Evolutionary conservation across 2,329 filamentous ascomycete species (phyloP).

Genomic region (Aspergillus piperis): DNA sequence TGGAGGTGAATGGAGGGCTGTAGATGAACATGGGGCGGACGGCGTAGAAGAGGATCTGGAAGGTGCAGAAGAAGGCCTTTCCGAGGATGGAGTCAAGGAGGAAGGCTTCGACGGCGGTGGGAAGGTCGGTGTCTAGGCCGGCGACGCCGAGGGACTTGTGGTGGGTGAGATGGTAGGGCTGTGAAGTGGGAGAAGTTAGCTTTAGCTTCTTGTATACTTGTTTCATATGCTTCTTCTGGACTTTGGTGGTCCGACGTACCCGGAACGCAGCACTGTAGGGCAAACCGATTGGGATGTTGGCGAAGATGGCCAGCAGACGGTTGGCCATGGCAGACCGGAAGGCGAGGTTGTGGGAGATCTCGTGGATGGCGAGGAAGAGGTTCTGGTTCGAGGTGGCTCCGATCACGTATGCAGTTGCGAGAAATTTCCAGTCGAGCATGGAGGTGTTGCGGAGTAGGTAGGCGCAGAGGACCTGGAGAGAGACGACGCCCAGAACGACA

Average conservation of each 20-base stretch:
- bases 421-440: slow-evolving; percentile 81
- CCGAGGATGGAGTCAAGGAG: slow-evolving; percentile 90
- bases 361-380: slow-evolving; percentile 96
- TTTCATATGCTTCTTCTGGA: not conserved
- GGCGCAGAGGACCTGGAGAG: slow-evolving; percentile 75
- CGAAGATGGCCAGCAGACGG: slow-evolving; percentile 83
- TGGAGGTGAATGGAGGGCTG: slow-evolving; percentile 78
- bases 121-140: slow-evolving; percentile 92
- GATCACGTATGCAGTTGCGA: slow-evolving; percentile 83
- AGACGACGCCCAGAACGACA: slow-evolving; percentile 79
- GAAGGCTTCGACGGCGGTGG: slow-evolving; percentile 85
- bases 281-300: slow-evolving; percentile 92
- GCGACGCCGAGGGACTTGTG: slow-evolving; percentile 98
- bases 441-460: slow-evolving; percentile 74
- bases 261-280: slow-evolving; percentile 96
- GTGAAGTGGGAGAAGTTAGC: slow-evolving; percentile 1
- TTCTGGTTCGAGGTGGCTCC: slow-evolving; percentile 98
- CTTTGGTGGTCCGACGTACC: slow-evolving; percentile 50
- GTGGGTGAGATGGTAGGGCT: slow-evolving; percentile 97
- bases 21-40: slow-evolving; percentile 94
- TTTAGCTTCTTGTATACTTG: not conserved
- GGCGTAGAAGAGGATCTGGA: slow-evolving; percentile 99
- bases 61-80: slow-evolving; percentile 98
- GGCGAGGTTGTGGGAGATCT: slow-evolving; percentile 96
- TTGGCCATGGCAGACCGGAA: slow-evolving; percentile 81